Evolutionary conservation across 2,329 filamentous ascomycete species (phyloP).

Genomic region (Colletotrichum sp.): DNA sequence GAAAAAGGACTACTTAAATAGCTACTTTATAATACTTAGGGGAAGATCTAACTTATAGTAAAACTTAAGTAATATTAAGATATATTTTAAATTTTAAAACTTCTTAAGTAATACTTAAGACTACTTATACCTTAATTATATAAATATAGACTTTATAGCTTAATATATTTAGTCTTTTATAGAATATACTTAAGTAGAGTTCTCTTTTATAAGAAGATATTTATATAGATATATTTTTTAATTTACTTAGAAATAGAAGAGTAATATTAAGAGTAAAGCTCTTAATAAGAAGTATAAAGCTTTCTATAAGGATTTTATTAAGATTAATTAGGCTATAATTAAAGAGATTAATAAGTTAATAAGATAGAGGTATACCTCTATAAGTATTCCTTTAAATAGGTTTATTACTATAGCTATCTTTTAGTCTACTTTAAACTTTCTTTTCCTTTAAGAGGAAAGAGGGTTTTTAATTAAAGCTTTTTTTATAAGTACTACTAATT

Average conservation of each 20-base stretch:
- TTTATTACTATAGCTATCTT: too few relatives aligned
- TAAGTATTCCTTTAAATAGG: not conserved
- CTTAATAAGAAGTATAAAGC: not conserved
- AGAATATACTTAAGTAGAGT: not conserved
- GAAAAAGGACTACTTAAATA: not conserved
- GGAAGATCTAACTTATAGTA: not conserved
- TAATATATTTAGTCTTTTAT: not conserved
- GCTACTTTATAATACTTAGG: not conserved
- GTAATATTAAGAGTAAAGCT: too few relatives aligned
- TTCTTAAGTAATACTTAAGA: not conserved
- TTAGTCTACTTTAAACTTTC: too few relatives aligned
- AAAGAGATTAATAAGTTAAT: not conserved
- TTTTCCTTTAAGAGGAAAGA: too few relatives aligned
- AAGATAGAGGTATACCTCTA: not conserved
- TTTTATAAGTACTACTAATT: too few relatives aligned
- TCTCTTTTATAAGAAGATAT: not conserved
- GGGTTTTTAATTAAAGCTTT: too few relatives aligned
- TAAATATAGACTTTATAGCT: not conserved
- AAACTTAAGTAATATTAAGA: not conserved
- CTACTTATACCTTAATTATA: not conserved
- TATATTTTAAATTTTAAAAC: not conserved
- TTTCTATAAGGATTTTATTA: not conserved
- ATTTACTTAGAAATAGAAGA: not conserved
- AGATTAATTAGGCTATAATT: not conserved
- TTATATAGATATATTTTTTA: not conserved